Conservation (phyloP, 352 stramenopile species). For the Pythium aphanidermatum region DNA sequence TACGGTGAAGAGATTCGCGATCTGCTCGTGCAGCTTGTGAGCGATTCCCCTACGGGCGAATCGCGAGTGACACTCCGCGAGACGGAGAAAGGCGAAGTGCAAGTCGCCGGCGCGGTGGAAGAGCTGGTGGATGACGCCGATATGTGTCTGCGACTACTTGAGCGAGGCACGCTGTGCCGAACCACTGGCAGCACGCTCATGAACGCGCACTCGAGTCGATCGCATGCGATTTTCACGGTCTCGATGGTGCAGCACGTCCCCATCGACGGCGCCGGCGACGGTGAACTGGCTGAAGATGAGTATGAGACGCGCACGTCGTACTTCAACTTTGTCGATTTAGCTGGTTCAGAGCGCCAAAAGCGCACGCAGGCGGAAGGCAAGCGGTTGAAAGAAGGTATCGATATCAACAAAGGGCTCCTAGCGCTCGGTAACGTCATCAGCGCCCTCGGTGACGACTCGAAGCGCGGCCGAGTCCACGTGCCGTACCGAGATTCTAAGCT, state of each 20-base stretch:
- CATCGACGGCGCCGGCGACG: slow-evolving; percentile 34
- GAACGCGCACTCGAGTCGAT: slow-evolving; percentile 90
- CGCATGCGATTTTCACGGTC: slow-evolving; percentile 90
- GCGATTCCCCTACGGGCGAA: slow-evolving; percentile 60
- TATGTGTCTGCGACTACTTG: slow-evolving; percentile 75
- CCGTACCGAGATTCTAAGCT: slow-evolving; percentile 94
- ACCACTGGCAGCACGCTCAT: slow-evolving; percentile 88
- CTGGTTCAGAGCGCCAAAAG: slow-evolving; percentile 92
- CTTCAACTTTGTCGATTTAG: slow-evolving; percentile 92
- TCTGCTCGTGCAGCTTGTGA: slow-evolving; percentile 72
- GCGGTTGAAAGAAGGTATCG: slow-evolving; percentile 94
- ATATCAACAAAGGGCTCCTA: slow-evolving; percentile 98
- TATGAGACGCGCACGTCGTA: slow-evolving; percentile 80
- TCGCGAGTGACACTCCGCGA: slow-evolving; percentile 80
- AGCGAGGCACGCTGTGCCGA: slow-evolving; percentile 77
- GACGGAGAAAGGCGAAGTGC: slow-evolving; percentile 66
- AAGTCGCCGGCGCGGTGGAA: slow-evolving; percentile 77
- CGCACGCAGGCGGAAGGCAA: slow-evolving; percentile 91
- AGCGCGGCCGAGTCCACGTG: slow-evolving; percentile 88
- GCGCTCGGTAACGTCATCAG: slow-evolving; percentile 98
- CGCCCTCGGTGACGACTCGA: slow-evolving; percentile 90
- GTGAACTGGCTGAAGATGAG: slow-evolving; percentile 42
- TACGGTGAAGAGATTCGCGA: slow-evolving; percentile 90
- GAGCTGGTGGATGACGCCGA: slow-evolving; percentile 58
- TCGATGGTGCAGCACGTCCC: slow-evolving; percentile 77